Conservation (phyloP, 805 yeast species). For the Wickerhamomyces mucosus region DNA sequence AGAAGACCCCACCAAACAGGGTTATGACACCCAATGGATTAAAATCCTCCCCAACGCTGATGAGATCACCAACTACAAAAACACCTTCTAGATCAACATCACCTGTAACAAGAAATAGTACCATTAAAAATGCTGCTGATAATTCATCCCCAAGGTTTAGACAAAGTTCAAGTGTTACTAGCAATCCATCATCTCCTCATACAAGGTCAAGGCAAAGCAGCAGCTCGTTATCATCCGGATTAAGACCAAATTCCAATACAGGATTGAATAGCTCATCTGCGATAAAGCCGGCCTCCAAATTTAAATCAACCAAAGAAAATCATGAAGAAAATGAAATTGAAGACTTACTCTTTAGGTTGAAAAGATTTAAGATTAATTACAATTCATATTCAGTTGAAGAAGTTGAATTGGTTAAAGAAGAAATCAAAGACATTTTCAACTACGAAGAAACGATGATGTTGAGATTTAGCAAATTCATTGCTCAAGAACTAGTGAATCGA, state of each 20-base stretch:
- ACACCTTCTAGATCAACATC: slow-evolving; percentile 17
- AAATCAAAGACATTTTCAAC: slow-evolving; percentile 13
- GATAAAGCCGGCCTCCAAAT: no score
- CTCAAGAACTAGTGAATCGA: no score
- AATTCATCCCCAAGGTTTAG: slow-evolving; percentile 6
- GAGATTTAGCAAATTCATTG: no score
- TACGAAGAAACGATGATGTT: no score
- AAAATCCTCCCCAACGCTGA: slow-evolving; percentile 3
- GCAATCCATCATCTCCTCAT: slow-evolving; percentile 5
- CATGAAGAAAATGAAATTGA: no score
- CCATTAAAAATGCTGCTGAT: slow-evolving; percentile 15
- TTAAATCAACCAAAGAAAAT: no score
- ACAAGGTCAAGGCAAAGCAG: no score
- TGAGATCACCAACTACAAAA: slow-evolving; percentile 9
- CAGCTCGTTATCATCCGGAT: no score
- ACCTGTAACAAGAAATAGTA: slow-evolving; percentile 9
- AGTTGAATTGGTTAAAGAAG: slow-evolving; percentile 16
- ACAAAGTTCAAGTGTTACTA: slow-evolving; percentile 1
- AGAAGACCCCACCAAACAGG: slow-evolving; percentile 10
- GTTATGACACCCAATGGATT: slow-evolving; percentile 4
- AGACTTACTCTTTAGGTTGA: slow-evolving; percentile 9
- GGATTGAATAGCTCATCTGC: no score
- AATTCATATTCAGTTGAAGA: slow-evolving; percentile 13
- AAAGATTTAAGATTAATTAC: slow-evolving; percentile 12
- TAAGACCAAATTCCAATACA: no score